Evolutionary conservation across 352 stramenopile genomes (phyloP), one percentile per base, ranked within the genome.

Genomic region (Nothophytophthora sp.): DNA sequence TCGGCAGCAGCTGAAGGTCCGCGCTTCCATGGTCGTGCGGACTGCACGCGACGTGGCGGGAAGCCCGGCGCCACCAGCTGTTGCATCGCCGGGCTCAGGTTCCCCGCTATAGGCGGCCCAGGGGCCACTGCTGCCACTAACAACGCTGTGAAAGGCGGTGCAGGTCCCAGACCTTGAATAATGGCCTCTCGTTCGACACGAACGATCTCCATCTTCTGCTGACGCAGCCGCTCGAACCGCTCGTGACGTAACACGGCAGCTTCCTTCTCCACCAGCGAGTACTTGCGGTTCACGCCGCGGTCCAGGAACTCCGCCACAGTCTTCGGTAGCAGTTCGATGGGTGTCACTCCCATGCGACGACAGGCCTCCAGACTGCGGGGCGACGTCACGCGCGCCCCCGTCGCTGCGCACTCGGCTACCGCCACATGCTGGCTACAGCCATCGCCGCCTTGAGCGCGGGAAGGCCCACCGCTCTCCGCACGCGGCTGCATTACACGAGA

Each of bases 281-380:
- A 83, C 60, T 86, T 88, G 20, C 55, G 62, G 10, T 64, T 77
- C 1, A 70, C 59, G 15, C 48, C 47, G 15, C 71, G 60, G 25
- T 82, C 60, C 30, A 81, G 61, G 54, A 92, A 92, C 32, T 88
- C 76, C 23, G 37, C 57, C 6, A 76, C 57, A 16, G 56, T 52
- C 47, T 80, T 89, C 4, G 80, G 74, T 2, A 89, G 36, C 8
- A 92, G 58, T 29, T 92, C 82, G 36, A 76, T 73, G 0, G 78
- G 71, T 16, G 80, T 76, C 22, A 92, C 86, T 2, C 82, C 82
- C 27, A 71, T 75, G 16, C 82, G 77, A 15, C 76, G 52, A 73
- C 82, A 92, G 0, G 82, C 82, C 44, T 92, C 80, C 22, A 90
- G 49, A 16, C 65, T 88, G 7, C 82, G 75, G 4, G 82, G 80